Conservation (phyloP, 1,284 basidiomycete genomes). For the Volvariella surrecta region DNA sequence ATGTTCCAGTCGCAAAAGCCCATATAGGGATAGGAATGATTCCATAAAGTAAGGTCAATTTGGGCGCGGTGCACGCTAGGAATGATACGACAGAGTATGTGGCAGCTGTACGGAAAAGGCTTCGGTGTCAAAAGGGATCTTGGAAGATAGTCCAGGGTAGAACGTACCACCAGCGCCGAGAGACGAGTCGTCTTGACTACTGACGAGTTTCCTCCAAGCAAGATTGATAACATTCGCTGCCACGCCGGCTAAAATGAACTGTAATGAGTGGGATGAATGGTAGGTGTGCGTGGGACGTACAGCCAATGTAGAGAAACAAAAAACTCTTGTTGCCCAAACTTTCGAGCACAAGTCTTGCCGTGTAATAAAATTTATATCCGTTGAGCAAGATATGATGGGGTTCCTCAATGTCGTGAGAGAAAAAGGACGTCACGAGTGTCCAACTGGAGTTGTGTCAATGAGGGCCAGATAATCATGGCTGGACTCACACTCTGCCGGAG, state of each 20-base stretch:
- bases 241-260: slow-evolving; percentile 57
- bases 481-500: slow-evolving; percentile 55
- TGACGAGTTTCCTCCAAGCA: slow-evolving; percentile 41
- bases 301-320: slow-evolving; percentile 70
- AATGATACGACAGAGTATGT: slow-evolving; percentile 69
- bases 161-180: slow-evolving; percentile 69
- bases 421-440: slow-evolving; percentile 69
- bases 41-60: slow-evolving; percentile 64
- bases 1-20: slow-evolving; percentile 67
- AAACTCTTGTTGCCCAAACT: slow-evolving; percentile 68
- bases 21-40: slow-evolving; percentile 83
- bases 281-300: slow-evolving; percentile 25
- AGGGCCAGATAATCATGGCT: slow-evolving; percentile 2
- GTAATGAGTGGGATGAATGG: slow-evolving; percentile 2
- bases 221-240: slow-evolving; percentile 52
- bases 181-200: slow-evolving; percentile 36
- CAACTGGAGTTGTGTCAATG: slow-evolving; percentile 43
- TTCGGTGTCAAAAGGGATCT: no score
- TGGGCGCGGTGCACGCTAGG: slow-evolving; percentile 66
- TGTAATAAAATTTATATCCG: slow-evolving; percentile 72
- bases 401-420: slow-evolving; percentile 69
- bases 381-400: slow-evolving; percentile 70
- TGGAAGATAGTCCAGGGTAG: slow-evolving; percentile 1
- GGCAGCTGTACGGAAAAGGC: slow-evolving; percentile 45
- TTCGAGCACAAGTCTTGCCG: slow-evolving; percentile 63